Percentiles rank a stretch among this genome's conserved stretches.
These are phyloP conservation scores for Geranium brycei DNA, from an alignment of 345 rosid species.

Conservation along the genomic window DNA sequence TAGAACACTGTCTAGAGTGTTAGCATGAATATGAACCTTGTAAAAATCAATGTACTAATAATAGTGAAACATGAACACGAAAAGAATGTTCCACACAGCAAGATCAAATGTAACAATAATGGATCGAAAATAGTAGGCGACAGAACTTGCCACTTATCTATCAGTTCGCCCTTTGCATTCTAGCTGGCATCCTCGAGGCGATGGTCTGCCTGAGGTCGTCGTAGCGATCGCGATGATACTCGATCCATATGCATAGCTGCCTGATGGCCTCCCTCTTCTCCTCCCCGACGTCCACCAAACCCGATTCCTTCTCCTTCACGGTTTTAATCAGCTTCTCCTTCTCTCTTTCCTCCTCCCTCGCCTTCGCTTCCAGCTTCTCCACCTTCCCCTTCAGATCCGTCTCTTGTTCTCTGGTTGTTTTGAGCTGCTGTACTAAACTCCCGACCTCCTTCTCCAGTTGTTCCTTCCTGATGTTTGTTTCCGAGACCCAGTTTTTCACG, in stretches of 20 bases:
- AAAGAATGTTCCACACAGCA: neutral
- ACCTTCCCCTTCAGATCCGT: constrained; percentile 20
- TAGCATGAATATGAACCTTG: no score
- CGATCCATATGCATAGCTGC: constrained; percentile 75
- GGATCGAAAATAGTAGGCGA: neutral
- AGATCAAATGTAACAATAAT: constrained; percentile 3
- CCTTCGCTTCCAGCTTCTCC: constrained; percentile 33
- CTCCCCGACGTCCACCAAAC: constrained; percentile 38
- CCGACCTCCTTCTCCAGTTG: no score
- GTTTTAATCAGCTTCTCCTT: constrained; percentile 17
- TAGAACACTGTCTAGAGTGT: no score
- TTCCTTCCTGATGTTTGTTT: no score
- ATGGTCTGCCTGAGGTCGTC: constrained; percentile 44
- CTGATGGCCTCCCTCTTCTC: constrained; percentile 89
- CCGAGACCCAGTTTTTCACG: constrained; percentile 36
- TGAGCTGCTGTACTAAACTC: constrained; percentile 9
- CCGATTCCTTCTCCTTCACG: constrained; percentile 39
- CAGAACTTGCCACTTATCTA: neutral
- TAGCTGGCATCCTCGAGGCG: constrained; percentile 9
- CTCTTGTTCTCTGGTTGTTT: constrained; percentile 24
- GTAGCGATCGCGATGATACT: constrained; percentile 56
- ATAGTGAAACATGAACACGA: neutral
- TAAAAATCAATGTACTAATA: constrained; percentile 8
- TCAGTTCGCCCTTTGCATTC: constrained; percentile 18
- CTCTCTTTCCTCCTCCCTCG: constrained; percentile 10